A percentile compares a stretch with the other conserved stretches of the same genome.
These are phyloP conservation scores for Leishmania tarentolae DNA, from an alignment of 208 protist genomes.

Conservation along the genomic window DNA sequence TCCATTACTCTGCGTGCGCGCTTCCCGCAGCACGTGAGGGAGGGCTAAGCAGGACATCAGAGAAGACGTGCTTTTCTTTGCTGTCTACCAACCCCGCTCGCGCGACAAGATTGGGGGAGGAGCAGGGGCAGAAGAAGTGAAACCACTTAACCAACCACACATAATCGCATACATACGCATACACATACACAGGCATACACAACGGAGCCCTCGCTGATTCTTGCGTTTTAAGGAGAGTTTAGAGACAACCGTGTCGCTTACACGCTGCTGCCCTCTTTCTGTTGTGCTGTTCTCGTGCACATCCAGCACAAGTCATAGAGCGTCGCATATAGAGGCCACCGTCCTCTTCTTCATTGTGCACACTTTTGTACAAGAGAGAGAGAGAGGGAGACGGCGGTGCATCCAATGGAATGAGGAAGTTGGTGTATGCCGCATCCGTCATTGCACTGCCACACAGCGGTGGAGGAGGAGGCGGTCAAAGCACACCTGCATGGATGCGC, in stretches of 20 bases:
- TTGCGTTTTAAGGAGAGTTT: neutral
- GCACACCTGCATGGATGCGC: neutral
- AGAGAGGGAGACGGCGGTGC: neutral
- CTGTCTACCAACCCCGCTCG: too few species aligned
- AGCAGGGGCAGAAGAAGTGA: neutral
- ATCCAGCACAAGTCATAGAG: neutral
- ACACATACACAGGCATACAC: neutral
- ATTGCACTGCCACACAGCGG: neutral
- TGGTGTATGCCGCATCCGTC: neutral
- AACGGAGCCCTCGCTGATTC: neutral
- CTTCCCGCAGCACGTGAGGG: neutral
- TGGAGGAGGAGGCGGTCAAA: neutral
- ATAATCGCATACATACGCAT: neutral
- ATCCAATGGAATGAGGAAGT: constrained; percentile 6
- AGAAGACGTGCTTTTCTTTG: neutral
- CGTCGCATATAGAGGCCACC: neutral
- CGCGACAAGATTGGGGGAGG: neutral
- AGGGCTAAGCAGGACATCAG: neutral
- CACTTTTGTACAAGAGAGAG: neutral
- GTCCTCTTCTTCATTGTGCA: neutral
- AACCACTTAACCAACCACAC: neutral
- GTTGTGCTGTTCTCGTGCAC: neutral
- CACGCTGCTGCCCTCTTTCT: neutral
- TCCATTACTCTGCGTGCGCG: constrained; percentile 5
- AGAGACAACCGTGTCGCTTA: neutral